Conservation (phyloP, 148 eudicot genomes). For the Spergularia marina region DNA sequence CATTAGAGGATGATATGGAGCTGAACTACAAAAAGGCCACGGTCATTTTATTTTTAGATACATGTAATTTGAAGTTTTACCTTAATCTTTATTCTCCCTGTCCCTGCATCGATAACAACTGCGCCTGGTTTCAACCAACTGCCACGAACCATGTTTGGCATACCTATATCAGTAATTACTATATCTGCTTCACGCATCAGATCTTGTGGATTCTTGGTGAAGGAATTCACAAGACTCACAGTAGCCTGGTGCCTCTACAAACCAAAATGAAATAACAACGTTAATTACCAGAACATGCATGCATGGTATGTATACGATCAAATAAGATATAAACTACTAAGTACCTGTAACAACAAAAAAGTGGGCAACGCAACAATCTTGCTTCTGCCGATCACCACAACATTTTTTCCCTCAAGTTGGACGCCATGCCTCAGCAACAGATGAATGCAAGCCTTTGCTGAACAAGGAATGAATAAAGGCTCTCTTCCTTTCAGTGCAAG, state of each 20-base stretch:
- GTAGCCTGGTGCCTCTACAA: conserved; percentile 54
- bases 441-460: conserved; percentile 53
- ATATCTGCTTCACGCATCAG: conserved; percentile 51
- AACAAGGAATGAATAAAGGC: conserved; percentile 53
- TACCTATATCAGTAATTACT: conserved; percentile 44
- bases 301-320: background rate
- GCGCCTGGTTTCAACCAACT: conserved; percentile 55
- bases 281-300: background rate
- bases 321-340: background rate
- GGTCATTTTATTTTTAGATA: background rate
- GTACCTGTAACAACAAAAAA: conserved; percentile 52
- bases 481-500: conserved; percentile 56
- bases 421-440: conserved; percentile 37
- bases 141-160: conserved; percentile 54
- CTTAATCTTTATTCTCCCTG: conserved; percentile 37
- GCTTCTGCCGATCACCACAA: conserved; percentile 53
- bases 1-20: background rate
- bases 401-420: conserved; percentile 40
- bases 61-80: conserved; percentile 23
- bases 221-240: conserved; percentile 49
- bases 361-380: conserved; percentile 50
- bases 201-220: conserved; percentile 46
- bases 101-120: conserved; percentile 51
- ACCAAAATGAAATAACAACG: conserved; percentile 19
- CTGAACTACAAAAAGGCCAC: background rate